Base-by-base conservation (phyloP, 2,329 filamentous ascomycete genomes). In the Epichloe hybrida region DNA sequence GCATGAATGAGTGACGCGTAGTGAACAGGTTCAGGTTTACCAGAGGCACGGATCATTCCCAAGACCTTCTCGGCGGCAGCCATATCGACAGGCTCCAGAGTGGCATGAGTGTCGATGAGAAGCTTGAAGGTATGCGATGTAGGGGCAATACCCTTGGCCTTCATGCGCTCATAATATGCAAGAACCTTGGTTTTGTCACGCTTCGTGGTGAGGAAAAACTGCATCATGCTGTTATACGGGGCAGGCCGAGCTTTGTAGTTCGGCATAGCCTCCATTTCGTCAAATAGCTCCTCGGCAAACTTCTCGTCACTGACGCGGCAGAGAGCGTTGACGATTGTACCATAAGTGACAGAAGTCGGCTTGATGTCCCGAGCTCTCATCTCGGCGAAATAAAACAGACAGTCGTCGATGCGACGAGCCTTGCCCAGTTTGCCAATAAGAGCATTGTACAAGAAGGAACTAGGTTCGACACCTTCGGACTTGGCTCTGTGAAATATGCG, bases 161-260 rank as follows among this genome's bases (percentile, higher is more conserved):
- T 81, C 93, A 98, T 97, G 55, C 91, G 87, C 68, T 95, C 84
- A 64, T 95, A 97, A 75, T 97, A 98, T 35, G 83, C 77, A 23
- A 98, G 76, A 5, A 96, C 91, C 80, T 97, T 97, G 66, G 76
- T 72, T 71, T 93, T 91, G 67, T 98, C 91, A 49, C 89, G 88
- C 79, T 97, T 97, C 50, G 91, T 97, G 52, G 88, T 95, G 58
- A 97, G 75, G 79, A 97, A 98, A 72, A 95, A 97, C 66, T 98
- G 93, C 81, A 98, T 98, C 83, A 98, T 86, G 69, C 88, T 95
- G 75, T 98, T 96, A 76, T 98, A 98, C 1, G 93, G 93, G 23
- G 93, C 93, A 27, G 93, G 90, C 9, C 93, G 85, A 40, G 93
- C 88, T 75, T 96, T 97, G 79, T 98, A 98, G 73, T 98, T 98